phyloP scores from a whole-genome alignment of 768 basidiomycete species.

The Psilocybe azurescens region DNA sequence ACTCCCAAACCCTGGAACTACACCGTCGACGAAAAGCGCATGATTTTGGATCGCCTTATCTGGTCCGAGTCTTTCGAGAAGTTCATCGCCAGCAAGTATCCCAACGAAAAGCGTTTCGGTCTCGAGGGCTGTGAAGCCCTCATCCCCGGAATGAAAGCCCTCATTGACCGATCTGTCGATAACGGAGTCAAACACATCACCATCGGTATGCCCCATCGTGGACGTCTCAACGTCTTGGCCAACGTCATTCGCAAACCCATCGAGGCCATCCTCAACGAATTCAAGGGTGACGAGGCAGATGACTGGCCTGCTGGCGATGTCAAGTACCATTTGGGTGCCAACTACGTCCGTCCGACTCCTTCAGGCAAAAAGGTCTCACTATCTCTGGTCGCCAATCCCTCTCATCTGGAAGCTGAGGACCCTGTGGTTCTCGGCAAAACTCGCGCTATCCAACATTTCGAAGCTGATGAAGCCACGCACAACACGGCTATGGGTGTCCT shows the following conservation, averaged over 20 bases:
- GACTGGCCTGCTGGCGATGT: constrained; percentile 94
- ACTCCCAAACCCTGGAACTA: constrained; percentile 98
- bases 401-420: constrained; percentile 96
- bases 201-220: constrained; percentile 99
- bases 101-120: constrained; percentile 99
- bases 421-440: constrained; percentile 99
- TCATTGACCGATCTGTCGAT: constrained; percentile 98
- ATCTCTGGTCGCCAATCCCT: constrained; percentile 98
- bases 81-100: constrained; percentile 98
- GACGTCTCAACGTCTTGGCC: constrained; percentile 95
- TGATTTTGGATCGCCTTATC: constrained; percentile 98
- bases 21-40: constrained; percentile 96
- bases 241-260: constrained; percentile 99
- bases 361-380: constrained; percentile 97
- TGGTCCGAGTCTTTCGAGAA: constrained; percentile 99
- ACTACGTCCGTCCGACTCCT: constrained; percentile 97
- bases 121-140: constrained; percentile 97
- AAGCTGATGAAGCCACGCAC: constrained; percentile 81
- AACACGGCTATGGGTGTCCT: constrained; percentile 93
- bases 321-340: constrained; percentile 99
- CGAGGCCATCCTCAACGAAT: constrained; percentile 98
- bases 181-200: constrained; percentile 95
- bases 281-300: constrained; percentile 72
- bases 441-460: constrained; percentile 95
- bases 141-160: constrained; percentile 99